A percentile compares a stretch with the other conserved stretches of the same genome.
These are phyloP conservation scores for Clavaria fumosa DNA, from an alignment of 768 basidiomycete genomes.

Conservation along the genomic window DNA sequence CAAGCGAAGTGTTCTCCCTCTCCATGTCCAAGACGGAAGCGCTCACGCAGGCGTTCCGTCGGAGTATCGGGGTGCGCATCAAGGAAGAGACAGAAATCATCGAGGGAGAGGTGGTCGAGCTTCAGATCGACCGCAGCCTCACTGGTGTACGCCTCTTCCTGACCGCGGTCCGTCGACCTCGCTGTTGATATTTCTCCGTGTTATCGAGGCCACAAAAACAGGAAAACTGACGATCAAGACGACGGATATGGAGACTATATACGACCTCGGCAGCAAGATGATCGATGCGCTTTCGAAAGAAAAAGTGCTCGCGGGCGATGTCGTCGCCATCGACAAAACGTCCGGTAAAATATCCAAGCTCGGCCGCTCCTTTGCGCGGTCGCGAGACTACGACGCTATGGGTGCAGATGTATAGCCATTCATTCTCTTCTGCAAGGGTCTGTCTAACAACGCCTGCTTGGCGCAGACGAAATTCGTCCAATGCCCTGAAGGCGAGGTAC, in stretches of 20 bases:
- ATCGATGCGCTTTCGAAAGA: conserved; percentile 95
- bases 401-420: conserved; percentile 75
- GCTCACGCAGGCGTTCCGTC: conserved; percentile 87
- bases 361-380: conserved; percentile 91
- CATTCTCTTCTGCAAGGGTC: conserved; percentile 1
- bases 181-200: conserved; percentile 1
- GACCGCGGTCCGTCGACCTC: conserved; percentile 1
- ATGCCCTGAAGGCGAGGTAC: conserved; percentile 95
- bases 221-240: conserved; percentile 96
- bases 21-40: conserved; percentile 99
- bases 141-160: conserved; percentile 55
- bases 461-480: conserved; percentile 91
- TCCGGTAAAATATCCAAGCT: conserved; percentile 95
- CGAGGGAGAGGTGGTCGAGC: conserved; percentile 96
- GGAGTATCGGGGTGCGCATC: conserved; percentile 94
- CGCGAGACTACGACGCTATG: conserved; percentile 97
- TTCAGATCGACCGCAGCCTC: conserved; percentile 92
- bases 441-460: conserved; percentile 5
- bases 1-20: conserved; percentile 93
- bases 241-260: conserved; percentile 99
- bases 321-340: conserved; percentile 94
- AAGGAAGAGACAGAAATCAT: conserved; percentile 97
- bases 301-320: conserved; percentile 89
- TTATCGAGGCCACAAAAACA: conserved; percentile 96
- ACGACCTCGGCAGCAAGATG: conserved; percentile 98